Base-by-base conservation (phyloP, 306 rosid genomes). In the Hippophae rhamnoides region DNA sequence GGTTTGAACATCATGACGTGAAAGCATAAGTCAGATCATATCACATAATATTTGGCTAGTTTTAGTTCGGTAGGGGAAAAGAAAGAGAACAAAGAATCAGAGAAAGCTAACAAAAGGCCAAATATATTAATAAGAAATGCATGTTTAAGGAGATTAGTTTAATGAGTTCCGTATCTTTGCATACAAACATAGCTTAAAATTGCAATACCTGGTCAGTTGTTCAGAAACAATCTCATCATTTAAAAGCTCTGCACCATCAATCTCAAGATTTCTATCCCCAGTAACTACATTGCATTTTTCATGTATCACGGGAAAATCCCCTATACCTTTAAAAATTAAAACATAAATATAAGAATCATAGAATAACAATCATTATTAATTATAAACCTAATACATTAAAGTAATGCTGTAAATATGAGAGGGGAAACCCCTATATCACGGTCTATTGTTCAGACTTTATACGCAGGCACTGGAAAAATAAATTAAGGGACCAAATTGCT, bases 151-250 rank as follows among this genome's bases (percentile, higher is more conserved):
- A 13, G 44, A 56, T 43, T 43, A 45, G 23, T 11, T 45, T 38
- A 61, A 49, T 18, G 51, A 42, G 5, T 43, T 44, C 14, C 46
- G 1, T 46, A 31, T 47, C 31, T 12, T 9, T 12, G 69, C 62
- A 48, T 43, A 41, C 51, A 61, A 43, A 18, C 31, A 9, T 23
- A 41, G 50, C 8, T 1, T 46, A 23, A 68, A 72, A 45, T 27
- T 54, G 62, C 27, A 61, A 54, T 76, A 90, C 97, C 97, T 90
- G 60, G 94, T 87, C 58, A 90, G 75, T 54, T 90, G 97, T 65
- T 90, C 97, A n/a, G 96, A 71, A 65, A 90, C 94, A 75, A 90
- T 85, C 57, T 90, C 97, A 56, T 90, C 96, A 26, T 62, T 78
- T 65, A 87, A 65, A 74, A 81, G 79, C 58, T 81, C 82, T 8